A percentile compares a stretch with the other conserved stretches of the same genome.
Evolutionary conservation across 2,329 filamentous ascomycete species (phyloP).

Genomic region (Colletotrichum horii): DNA sequence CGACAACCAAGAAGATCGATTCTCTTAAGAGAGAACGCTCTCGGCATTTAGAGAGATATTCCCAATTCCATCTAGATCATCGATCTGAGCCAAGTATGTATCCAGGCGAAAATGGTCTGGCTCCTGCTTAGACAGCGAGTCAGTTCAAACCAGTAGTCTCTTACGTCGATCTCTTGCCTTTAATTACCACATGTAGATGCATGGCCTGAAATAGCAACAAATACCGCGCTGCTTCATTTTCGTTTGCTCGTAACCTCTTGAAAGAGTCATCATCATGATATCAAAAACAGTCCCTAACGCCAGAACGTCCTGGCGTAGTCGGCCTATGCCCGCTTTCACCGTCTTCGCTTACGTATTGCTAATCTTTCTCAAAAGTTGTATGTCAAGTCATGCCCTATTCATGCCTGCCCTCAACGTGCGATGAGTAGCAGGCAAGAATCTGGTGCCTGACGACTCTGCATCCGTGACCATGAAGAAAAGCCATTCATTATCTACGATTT

Average conservation of each 20-base stretch:
- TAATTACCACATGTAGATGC: neutral
- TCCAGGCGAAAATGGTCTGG: neutral
- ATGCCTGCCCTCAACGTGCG: too few species aligned
- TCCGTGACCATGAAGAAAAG: too few species aligned
- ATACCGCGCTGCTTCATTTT: fast-evolving
- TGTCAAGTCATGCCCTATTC: too few species aligned
- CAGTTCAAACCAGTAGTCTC: neutral
- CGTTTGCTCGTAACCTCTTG: neutral
- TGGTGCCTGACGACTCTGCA: too few species aligned
- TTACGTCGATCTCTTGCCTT: neutral
- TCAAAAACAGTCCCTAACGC: neutral
- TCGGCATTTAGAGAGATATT: neutral
- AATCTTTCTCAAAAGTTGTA: too few species aligned
- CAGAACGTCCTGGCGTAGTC: neutral
- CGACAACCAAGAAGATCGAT: neutral
- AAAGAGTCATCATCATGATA: neutral
- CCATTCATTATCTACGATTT: too few species aligned
- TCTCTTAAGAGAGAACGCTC: neutral
- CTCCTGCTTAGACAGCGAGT: fast-evolving
- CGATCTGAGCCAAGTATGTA: neutral
- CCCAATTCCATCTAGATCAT: neutral
- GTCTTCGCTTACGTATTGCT: neutral
- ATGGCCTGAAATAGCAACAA: neutral
- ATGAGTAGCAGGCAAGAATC: too few species aligned
- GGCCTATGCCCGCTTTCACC: neutral